A percentile compares a stretch with the other conserved stretches of the same genome.
phyloP scores from a whole-genome alignment of 257 asterid species.

The Cinchona pubescens region DNA sequence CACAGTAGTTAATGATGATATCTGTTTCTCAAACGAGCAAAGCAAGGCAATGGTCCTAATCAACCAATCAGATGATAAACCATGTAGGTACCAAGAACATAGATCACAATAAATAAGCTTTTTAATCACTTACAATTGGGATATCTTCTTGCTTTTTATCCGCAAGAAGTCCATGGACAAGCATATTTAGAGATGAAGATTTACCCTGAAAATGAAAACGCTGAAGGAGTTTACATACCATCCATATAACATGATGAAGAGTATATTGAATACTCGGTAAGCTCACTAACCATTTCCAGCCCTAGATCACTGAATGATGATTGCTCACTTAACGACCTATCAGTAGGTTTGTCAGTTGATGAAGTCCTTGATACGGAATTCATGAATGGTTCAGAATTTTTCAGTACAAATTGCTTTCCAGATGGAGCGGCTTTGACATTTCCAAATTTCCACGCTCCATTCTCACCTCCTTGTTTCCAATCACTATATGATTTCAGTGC shows the following conservation, averaged over 20 bases:
- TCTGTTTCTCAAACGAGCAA: background rate
- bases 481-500: constrained; percentile 77
- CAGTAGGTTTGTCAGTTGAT: constrained; percentile 45
- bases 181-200: constrained; percentile 44
- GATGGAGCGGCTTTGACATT: constrained; percentile 48
- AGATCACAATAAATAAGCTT: background rate
- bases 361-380: constrained; percentile 54
- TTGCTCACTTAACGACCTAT: constrained; percentile 36
- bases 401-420: constrained; percentile 51
- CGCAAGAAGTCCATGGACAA: constrained; percentile 54
- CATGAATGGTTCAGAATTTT: constrained; percentile 53
- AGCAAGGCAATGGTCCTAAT: constrained; percentile 4
- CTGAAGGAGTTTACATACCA: background rate
- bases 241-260: constrained; percentile 9
- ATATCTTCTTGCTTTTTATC: constrained; percentile 74
- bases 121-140: constrained; percentile 56
- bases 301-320: constrained; percentile 29
- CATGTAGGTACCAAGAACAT: background rate
- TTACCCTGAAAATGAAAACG: constrained; percentile 49
- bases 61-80: background rate
- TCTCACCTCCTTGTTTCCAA: constrained; percentile 76
- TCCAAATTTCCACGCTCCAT: constrained; percentile 62
- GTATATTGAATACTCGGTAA: constrained; percentile 7
- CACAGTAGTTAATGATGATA: background rate
- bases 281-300: constrained; percentile 44